These are phyloP conservation scores for Dalbergia cultrata DNA, from an alignment of 306 rosid species.

Conservation along the genomic window DNA sequence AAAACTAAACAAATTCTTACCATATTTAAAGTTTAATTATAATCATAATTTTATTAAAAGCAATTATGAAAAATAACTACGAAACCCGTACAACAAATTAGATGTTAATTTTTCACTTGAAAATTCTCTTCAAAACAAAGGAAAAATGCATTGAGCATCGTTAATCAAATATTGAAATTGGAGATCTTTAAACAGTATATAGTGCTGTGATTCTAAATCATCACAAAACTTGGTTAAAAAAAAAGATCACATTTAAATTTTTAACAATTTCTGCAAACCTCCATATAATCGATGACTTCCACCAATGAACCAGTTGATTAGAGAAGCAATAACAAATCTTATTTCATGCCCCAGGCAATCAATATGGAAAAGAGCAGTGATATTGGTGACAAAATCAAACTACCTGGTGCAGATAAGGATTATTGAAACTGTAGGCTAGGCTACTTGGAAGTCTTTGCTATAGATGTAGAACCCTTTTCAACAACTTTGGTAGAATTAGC, in stretches of 20 bases:
- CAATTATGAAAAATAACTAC: too few relatives aligned
- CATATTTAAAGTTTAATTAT: too few relatives aligned
- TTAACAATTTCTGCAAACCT: conserved; percentile 33
- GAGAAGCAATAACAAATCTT: conserved; percentile 8
- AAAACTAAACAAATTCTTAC: too few relatives aligned
- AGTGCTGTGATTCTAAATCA: conserved; percentile 9
- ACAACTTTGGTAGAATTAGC: conserved; percentile 52
- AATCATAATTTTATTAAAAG: too few relatives aligned
- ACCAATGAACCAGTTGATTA: conserved; percentile 21
- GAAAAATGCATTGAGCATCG: conserved; percentile 14
- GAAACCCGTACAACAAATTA: too few relatives aligned
- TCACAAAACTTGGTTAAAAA: conserved; percentile 24
- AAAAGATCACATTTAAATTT: conserved; percentile 20
- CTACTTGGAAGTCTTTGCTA: conserved; percentile 51
- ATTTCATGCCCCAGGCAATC: conserved; percentile 28
- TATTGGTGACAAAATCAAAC: conserved; percentile 21
- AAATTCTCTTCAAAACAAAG: not conserved
- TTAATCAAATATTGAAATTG: conserved; percentile 11
- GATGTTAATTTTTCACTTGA: not conserved
- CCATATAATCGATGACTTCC: conserved; percentile 32
- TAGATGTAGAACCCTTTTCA: conserved; percentile 59
- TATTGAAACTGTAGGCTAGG: conserved; percentile 21
- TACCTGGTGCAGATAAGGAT: conserved; percentile 36
- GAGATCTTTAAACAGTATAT: conserved; percentile 5
- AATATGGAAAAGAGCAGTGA: conserved; percentile 28